A percentile compares a stretch with the other conserved stretches of the same genome.
These are phyloP conservation scores for Cyclotella distinguenda DNA, from an alignment of 108 stramenopile species.

Conservation along the genomic window DNA sequence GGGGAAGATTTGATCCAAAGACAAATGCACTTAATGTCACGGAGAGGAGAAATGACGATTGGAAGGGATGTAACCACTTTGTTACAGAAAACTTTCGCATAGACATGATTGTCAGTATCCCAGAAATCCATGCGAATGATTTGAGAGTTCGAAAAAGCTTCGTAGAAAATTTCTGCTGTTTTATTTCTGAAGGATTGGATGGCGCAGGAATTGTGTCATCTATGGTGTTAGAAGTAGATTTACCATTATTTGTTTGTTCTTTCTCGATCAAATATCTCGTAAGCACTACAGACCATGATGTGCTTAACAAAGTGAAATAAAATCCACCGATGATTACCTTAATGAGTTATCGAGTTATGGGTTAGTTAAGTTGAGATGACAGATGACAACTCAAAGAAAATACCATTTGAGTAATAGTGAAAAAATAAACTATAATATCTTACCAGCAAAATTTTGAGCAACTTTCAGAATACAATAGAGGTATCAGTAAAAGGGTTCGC, in stretches of 20 bases:
- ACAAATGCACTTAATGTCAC: conserved; percentile 68
- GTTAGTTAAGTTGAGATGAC: too few species aligned
- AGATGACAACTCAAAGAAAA: too few species aligned
- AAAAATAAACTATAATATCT: background rate
- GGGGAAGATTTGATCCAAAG: conserved; percentile 72
- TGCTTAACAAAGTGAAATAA: conserved; percentile 58
- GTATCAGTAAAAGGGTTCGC: background rate
- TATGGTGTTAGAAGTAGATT: background rate
- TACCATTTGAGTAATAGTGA: too few species aligned
- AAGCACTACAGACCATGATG: conserved; percentile 60
- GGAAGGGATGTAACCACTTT: conserved; percentile 41
- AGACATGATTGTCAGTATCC: conserved; percentile 27
- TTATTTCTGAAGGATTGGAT: conserved; percentile 5
- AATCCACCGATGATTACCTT: conserved; percentile 64
- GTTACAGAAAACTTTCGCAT: conserved; percentile 26
- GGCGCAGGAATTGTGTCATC: conserved; percentile 8
- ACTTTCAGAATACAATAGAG: conserved; percentile 23
- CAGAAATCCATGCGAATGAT: conserved; percentile 43
- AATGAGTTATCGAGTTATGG: too few species aligned
- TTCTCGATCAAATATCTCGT: conserved; percentile 14
- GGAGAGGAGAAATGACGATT: conserved; percentile 53
- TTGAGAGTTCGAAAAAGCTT: conserved; percentile 51
- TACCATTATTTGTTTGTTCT: background rate
- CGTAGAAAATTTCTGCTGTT: conserved; percentile 55
- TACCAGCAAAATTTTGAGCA: conserved; percentile 55